Base-by-base conservation (phyloP, 148 eudicot species). In the Chenopodium quinoa region DNA sequence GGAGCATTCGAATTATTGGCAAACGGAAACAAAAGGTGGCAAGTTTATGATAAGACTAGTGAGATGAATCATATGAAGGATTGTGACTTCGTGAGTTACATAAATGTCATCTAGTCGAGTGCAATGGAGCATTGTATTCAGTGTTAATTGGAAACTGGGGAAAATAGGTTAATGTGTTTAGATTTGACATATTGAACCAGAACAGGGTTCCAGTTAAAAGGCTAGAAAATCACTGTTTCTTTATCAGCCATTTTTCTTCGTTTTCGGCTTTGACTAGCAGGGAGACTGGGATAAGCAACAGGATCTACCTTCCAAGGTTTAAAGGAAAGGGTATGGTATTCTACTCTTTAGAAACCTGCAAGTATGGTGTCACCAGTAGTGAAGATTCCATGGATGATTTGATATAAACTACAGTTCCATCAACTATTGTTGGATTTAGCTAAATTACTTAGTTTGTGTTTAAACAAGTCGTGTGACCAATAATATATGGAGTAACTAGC, bases 1-100 rank as follows among this genome's bases (percentile, higher is more conserved):
- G 82, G 82, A 79, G 54, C 23, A 48, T 79, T 58, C 17, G 48
- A 71, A 37, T 50, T 50, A 9, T 23, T 79, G 68, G 76, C 40
- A 13, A 29, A 44, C 19, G 76, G 67, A 32, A 12, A 70, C 14
- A 14, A 50, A 1, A 58, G 0, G 58, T 79, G 82, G 82, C 32
- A 79, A 37, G 67, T 79, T 13, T 23, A 34, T 23, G 13, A 58
- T 32, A 58, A 71, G 66, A 69, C 54, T 11, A 40, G 44, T 40
- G 12, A 32, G 62, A 79, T 32, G 1, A 31, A 32, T 34, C 32
- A 56, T 22, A 4, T 29, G 4, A 17, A 22, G 6, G 25, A 62
- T 9, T 19, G 3, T 22, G 10, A 7, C 6, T 40, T 54, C 5
- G 3, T 22, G 10, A 7, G 12, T 40, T 54, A 0, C 17, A 71